Conservation (phyloP, 1,284 basidiomycete genomes). For the Sphaerobolus stellatus region DNA sequence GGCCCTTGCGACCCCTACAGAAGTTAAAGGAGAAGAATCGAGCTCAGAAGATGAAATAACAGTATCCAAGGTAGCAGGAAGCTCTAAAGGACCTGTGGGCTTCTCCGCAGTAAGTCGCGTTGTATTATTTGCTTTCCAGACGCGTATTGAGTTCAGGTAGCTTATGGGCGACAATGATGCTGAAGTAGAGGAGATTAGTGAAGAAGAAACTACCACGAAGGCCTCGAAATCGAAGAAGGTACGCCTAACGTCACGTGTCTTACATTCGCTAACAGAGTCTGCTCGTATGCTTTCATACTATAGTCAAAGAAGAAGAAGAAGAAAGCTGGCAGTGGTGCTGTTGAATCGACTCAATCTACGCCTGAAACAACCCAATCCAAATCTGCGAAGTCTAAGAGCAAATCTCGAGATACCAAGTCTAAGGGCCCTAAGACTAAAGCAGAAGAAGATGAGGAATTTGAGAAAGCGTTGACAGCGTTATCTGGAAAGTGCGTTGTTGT, state of each 20-base stretch:
- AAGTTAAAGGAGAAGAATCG: slow-evolving; percentile 18
- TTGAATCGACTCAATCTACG: neutral
- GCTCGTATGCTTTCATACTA: neutral
- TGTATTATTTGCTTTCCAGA: neutral
- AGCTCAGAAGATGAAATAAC: slow-evolving; percentile 15
- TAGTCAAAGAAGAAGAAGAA: slow-evolving; percentile 25
- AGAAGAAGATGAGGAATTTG: slow-evolving; percentile 75
- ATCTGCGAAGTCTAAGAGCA: slow-evolving; percentile 18
- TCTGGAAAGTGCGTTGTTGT: slow-evolving; percentile 60
- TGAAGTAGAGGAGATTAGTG: slow-evolving; percentile 29
- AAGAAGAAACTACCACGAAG: slow-evolving; percentile 17
- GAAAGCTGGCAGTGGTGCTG: slow-evolving; percentile 6
- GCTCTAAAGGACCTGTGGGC: slow-evolving; percentile 22
- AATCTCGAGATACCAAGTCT: slow-evolving; percentile 10
- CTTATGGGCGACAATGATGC: slow-evolving; percentile 27
- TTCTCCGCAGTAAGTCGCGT: slow-evolving; percentile 11
- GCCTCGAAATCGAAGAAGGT: slow-evolving; percentile 35
- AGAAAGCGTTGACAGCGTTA: slow-evolving; percentile 79
- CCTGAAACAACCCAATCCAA: slow-evolving; percentile 20
- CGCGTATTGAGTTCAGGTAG: slow-evolving; percentile 11
- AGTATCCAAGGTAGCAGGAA: neutral
- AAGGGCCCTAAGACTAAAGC: slow-evolving; percentile 35
- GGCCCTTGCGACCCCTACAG: slow-evolving; percentile 39
- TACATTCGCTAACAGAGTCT: neutral
- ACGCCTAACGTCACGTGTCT: neutral